Evolutionary conservation across 164 flowering plant genomes (phyloP), one percentile per base, ranked within the genome.

Genomic region (Santalum album): DNA sequence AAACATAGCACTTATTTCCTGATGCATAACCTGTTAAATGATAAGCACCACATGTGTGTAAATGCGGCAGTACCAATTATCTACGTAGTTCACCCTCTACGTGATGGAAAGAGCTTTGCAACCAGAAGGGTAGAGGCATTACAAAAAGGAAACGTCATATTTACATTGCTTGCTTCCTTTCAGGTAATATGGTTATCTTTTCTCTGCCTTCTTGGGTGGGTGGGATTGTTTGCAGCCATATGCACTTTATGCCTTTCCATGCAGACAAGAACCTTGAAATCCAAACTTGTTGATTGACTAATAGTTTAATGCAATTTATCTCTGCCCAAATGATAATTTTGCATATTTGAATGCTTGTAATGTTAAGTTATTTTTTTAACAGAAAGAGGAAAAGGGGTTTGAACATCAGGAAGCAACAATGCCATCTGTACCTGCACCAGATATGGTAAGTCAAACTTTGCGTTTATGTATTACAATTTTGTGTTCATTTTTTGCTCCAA

Each of bases 41-140:
- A 17, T 1, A 42, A 42, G 3, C 19, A 3, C n/a, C n/a, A n/a
- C n/a, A n/a, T 35, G 14, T 2, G 19, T 29, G 29, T 19, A 36
- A 14, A 49, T 43, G 9, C 61, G 72, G 65, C 80, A 94, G 99
- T 78, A 49, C 99, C 99, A 67, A 89, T 89, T 49, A 57, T 89
- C 53, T 94, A 94, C 69, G 71, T 81, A 66, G 97, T 89, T 54
- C 73, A 82, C 36, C 95, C 86, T 18, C 44, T 79, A 46, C 90
- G 92, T 63, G 99, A 89, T 76, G 97, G 96, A 16, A 83, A 75
- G 39, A 89, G 81, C 73, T 89, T 94, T 81, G 92, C 96, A 10
- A 83, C 88, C 53, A 79, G 97, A 35, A 74, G 77, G 66, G 99
- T 94, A 18, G 90, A 94, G 53, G 99, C 99, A 51, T 69, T 78